Evolutionary conservation across 306 rosid species (phyloP).

Genomic region (Dalbergia cochinchinensis): DNA sequence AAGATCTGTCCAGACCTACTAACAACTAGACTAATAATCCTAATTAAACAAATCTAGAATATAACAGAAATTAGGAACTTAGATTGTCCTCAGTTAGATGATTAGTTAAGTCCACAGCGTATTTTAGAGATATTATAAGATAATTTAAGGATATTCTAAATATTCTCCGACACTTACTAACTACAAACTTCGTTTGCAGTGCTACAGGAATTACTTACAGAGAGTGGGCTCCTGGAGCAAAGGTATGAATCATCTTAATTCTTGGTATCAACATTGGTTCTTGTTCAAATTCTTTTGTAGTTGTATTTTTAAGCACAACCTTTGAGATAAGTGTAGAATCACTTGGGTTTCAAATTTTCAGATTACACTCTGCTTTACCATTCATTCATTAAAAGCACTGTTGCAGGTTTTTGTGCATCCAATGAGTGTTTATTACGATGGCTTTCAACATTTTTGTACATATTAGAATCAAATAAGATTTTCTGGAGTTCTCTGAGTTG

Average conservation of each 20-base stretch:
- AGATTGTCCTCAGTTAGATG: constrained; percentile 10
- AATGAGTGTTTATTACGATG: not conserved
- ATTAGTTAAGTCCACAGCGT: not conserved
- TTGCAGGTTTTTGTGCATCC: constrained; percentile 24
- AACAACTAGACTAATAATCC: constrained; percentile 22
- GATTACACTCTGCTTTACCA: not conserved
- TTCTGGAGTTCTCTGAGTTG: constrained; percentile 29
- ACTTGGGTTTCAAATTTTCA: not conserved
- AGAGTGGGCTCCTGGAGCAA: constrained; percentile 99
- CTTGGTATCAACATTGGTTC: constrained; percentile 5
- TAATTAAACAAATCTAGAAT: not conserved
- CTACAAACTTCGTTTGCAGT: constrained; percentile 62
- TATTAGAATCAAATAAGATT: constrained; percentile 13
- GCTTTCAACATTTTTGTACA: not conserved
- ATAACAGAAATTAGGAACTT: not conserved
- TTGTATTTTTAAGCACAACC: not conserved
- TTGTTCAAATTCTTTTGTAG: constrained; percentile 28
- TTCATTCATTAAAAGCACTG: constrained; percentile 4
- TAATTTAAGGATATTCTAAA: not conserved
- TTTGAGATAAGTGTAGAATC: constrained; percentile 23
- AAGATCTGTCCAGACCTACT: not conserved
- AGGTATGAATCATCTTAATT: constrained; percentile 61
- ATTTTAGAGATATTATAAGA: not conserved
- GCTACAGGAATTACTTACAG: constrained; percentile 88
- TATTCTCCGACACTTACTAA: not conserved